Percentiles rank a stretch among this genome's conserved stretches.
phyloP scores from a whole-genome alignment of 176 grass and related monocot genomes.

The Alloteropsis semialata region DNA sequence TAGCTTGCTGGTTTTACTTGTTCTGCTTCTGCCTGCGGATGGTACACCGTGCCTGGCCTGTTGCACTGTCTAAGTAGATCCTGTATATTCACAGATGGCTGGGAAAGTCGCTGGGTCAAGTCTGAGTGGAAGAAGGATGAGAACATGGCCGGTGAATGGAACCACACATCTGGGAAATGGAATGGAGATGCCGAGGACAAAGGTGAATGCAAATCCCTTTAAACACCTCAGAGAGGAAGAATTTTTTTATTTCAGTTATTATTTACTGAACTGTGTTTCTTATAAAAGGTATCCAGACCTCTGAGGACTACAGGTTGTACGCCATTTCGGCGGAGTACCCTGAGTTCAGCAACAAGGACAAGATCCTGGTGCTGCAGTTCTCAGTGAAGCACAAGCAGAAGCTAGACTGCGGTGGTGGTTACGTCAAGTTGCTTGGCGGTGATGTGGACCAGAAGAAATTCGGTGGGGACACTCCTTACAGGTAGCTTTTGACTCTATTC shows the following conservation, averaged over 20 bases:
- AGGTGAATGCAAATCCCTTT: too few relatives aligned
- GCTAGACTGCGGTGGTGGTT: slow-evolving; percentile 90
- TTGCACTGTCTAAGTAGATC: too few relatives aligned
- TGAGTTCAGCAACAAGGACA: slow-evolving; percentile 84
- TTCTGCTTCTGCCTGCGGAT: too few relatives aligned
- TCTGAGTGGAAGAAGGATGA: slow-evolving; percentile 95
- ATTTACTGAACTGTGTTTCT: too few relatives aligned
- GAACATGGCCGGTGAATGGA: slow-evolving; percentile 68
- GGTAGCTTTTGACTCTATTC: too few relatives aligned
- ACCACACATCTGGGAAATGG: slow-evolving; percentile 83
- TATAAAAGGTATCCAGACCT: slow-evolving; percentile 97
- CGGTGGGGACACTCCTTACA: slow-evolving; percentile 85
- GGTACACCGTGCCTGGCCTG: too few relatives aligned
- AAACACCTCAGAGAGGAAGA: too few relatives aligned
- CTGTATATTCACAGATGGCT: slow-evolving; percentile 71
- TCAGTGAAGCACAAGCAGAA: slow-evolving; percentile 97
- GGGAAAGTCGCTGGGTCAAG: slow-evolving; percentile 76
- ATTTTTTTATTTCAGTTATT: too few relatives aligned
- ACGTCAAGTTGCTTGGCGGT: slow-evolving; percentile 80
- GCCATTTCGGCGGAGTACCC: slow-evolving; percentile 83
- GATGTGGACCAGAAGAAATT: slow-evolving; percentile 98
- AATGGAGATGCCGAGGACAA: slow-evolving; percentile 71
- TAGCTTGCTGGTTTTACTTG: too few relatives aligned
- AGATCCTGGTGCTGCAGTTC: slow-evolving; percentile 89
- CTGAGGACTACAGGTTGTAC: slow-evolving; percentile 92